Conservation (phyloP, 768 basidiomycete genomes). For the Galerina sulciceps region DNA sequence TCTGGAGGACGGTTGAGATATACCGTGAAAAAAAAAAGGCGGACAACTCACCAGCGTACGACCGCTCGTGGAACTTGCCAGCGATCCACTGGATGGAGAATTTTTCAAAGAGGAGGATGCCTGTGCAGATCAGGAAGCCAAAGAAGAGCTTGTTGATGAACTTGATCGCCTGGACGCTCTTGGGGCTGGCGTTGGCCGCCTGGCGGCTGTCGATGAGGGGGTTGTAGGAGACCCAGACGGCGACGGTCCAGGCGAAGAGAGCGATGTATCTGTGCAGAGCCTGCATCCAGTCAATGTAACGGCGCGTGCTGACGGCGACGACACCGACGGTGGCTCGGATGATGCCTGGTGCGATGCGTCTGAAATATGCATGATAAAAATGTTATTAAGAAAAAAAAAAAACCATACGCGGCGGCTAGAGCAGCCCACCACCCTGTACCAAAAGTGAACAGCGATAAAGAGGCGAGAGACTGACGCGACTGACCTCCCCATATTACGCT, state of each 20-base stretch:
- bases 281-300: constrained; percentile 80
- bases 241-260: constrained; percentile 66
- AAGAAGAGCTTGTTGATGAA: constrained; percentile 73
- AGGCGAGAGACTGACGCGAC: constrained; percentile 16
- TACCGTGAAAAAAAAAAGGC: constrained; percentile 9
- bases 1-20: constrained; percentile 43
- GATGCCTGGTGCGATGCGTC: constrained; percentile 53
- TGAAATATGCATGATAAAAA: constrained; percentile 24
- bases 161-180: constrained; percentile 45
- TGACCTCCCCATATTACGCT: constrained; percentile 76
- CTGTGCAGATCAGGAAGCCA: constrained; percentile 69
- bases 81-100: constrained; percentile 87
- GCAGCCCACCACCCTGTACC: constrained; percentile 76
- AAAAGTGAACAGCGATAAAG: not conserved
- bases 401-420: constrained; percentile 63
- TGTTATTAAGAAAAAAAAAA: not conserved
- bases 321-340: constrained; percentile 71
- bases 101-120: constrained; percentile 80
- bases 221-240: constrained; percentile 73
- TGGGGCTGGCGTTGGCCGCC: constrained; percentile 13
- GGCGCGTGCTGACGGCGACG: constrained; percentile 69
- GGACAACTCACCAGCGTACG: constrained; percentile 60
- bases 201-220: constrained; percentile 58
- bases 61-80: constrained; percentile 79
- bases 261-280: constrained; percentile 74